Base-by-base conservation (phyloP, 495 filamentous ascomycete species). In the Talaromyces liani region DNA sequence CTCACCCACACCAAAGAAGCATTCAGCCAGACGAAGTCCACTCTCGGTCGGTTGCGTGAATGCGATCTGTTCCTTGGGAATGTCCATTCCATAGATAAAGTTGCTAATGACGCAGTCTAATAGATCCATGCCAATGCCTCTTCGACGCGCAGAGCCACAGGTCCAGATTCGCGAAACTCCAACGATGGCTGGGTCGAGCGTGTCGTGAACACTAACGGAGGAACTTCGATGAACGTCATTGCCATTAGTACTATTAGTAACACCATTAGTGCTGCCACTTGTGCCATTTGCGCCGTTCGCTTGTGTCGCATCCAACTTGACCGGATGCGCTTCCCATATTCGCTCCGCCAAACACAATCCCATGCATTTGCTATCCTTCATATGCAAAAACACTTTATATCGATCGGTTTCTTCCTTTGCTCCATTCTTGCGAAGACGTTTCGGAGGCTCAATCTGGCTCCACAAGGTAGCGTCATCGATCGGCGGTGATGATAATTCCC, bases 11-110 rank as follows among this genome's bases (percentile, higher is more conserved):
- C 80, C 82, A 64, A 88, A 90, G 75, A 88, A 91, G 47, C 78
- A 79, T 71, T 82, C 78, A 10, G 88, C 88, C 64, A 91, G 74
- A 45, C 70, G 67, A 24, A 79, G 81, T 24, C 88, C 88, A 68
- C 85, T 89, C 68, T 86, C 87, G 2, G 88, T 91, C n/a, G 87
- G 87, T 67, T 91, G 88, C 69, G 87, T 90, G 70, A 91, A 91
- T 22, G 88, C 88, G 33, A 91, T 79, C 66, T 80, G 70, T 31
- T 79, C 75, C 72, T 87, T 89, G 36, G 82, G 77, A 45, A 88
- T 79, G 64, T 81, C 80, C 79, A 88, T 82, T 0, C 87, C 87
- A 68, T 88, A 88, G 45, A 88, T 83, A 68, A 87, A 88, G 65
- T 84, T 82, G 65, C 75, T 80, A 60, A 84, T 76, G 57, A 86